Evolutionary conservation across 2,329 filamentous ascomycete species (phyloP), one percentile per base, ranked within the genome.

Genomic region (Lanzia echinophila): DNA sequence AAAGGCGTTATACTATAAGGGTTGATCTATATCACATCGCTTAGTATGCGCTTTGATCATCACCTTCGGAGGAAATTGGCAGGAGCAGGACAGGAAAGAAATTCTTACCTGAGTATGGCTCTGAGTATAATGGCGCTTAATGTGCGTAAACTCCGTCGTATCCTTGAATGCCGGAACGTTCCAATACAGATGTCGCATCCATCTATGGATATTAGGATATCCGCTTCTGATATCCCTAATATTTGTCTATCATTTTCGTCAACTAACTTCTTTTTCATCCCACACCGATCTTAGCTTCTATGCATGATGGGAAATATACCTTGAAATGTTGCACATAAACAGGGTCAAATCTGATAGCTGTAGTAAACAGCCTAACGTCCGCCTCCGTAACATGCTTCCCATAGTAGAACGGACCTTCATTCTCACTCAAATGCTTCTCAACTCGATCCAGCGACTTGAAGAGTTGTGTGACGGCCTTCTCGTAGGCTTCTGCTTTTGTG

Each of bases 51-150:
- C 7, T 5, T 31, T 3, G 6, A 39, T 19, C 6, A 39, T 39
- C n/a, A 4, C 17, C 10, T 41, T 8, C 5, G 6, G 6, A 10
- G 4, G 19, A 34, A n/a, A 34, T 6, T 12, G 12, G 6, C 10
- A 20, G 41, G 42, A 33, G n/a, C 41, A n/a, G n/a, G n/a, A n/a
- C n/a, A n/a, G n/a, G 36, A 17, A 33, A 34, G 12, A 68, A 81
- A 82, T n/a, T 62, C 63, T 60, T 58, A 69, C 72, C 43, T 79
- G 62, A 4, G 61, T 62, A 68, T 85, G 82, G 69, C 75, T 86
- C 81, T 95, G 96, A 75, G 97, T 97, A 73, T 99, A 94, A 70
- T 95, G 82, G 69, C 95, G 96, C 70, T 96, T 81, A 20, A 91
- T 68, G 60, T 69, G 64, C 28, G 59, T 62, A 43, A 63, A 67